Percentiles rank a stretch among this genome's conserved stretches.
These are phyloP conservation scores for Auricularia heimuer DNA, from an alignment of 768 basidiomycete species.

Conservation along the genomic window DNA sequence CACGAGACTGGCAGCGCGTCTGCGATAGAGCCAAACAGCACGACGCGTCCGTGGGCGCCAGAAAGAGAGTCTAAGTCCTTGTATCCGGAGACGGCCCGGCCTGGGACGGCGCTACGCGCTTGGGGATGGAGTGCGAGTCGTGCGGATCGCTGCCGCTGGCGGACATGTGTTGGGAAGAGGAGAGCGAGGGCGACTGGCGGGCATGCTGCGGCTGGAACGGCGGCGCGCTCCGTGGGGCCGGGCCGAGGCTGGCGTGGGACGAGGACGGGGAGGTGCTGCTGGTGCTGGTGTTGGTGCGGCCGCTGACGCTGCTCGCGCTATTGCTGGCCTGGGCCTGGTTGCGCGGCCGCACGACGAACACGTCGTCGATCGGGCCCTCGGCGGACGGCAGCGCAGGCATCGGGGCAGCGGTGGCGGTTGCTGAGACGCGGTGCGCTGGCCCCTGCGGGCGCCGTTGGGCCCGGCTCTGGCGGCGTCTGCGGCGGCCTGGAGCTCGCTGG, in stretches of 20 bases:
- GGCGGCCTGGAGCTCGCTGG: slow-evolving; percentile 45
- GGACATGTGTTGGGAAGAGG: background rate
- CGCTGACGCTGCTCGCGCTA: slow-evolving; percentile 15
- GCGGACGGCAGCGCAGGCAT: slow-evolving; percentile 13
- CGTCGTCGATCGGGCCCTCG: background rate
- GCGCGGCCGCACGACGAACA: background rate
- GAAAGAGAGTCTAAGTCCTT: background rate
- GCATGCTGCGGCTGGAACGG: slow-evolving; percentile 12
- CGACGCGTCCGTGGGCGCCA: background rate
- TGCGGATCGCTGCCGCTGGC: background rate
- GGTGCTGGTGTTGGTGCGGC: slow-evolving; percentile 37
- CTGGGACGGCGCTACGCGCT: background rate
- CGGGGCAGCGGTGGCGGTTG: slow-evolving; percentile 18
- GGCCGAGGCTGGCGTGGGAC: background rate
- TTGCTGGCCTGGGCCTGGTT: background rate
- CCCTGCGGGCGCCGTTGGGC: slow-evolving; percentile 5
- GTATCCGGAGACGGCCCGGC: background rate
- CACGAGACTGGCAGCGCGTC: background rate
- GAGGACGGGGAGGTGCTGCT: slow-evolving; percentile 34
- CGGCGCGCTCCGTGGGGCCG: slow-evolving; percentile 1
- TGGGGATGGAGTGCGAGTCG: background rate
- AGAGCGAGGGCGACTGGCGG: background rate
- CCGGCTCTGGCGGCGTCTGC: slow-evolving; percentile 28
- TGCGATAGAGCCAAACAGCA: background rate
- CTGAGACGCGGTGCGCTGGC: slow-evolving; percentile 8